Percentiles rank a stretch among this genome's conserved stretches.
Conservation (phyloP, 108 stramenopile species). For the Pseudonitzschia multiseries region DNA sequence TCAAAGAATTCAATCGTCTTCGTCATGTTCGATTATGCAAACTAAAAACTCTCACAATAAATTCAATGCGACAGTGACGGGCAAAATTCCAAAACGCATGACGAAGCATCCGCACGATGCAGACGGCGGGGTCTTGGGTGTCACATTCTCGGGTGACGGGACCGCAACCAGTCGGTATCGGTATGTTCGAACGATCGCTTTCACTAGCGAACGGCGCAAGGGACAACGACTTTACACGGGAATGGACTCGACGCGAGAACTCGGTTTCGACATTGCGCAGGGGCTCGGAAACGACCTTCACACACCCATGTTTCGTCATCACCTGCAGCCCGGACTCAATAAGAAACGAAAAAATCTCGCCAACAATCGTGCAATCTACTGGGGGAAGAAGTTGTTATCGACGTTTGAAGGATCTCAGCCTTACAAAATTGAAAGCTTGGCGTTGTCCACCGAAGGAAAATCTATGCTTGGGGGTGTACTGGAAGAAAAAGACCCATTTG, state of each 20-base stretch:
- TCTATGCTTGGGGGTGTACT: conserved; percentile 80
- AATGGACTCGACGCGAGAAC: conserved; percentile 76
- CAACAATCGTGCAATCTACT: conserved; percentile 74
- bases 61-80: conserved; percentile 43
- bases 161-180: conserved; percentile 49
- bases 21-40: no score
- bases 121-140: conserved; percentile 75
- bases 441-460: conserved; percentile 77
- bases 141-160: conserved; percentile 65
- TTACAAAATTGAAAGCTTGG: conserved; percentile 77
- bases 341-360: conserved; percentile 80
- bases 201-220: conserved; percentile 80
- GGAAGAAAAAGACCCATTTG: conserved; percentile 64
- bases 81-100: conserved; percentile 64
- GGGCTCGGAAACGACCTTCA: conserved; percentile 67
- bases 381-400: conserved; percentile 69
- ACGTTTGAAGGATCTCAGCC: conserved; percentile 85
- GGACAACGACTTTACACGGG: conserved; percentile 74
- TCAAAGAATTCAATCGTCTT: no score
- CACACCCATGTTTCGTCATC: conserved; percentile 73
- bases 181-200: conserved; percentile 74
- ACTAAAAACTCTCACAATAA: no score
- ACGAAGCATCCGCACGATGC: conserved; percentile 81
- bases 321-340: conserved; percentile 78
- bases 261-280: conserved; percentile 26